These are phyloP conservation scores for Murraya koenigii DNA, from an alignment of 345 rosid species.

Conservation along the genomic window DNA sequence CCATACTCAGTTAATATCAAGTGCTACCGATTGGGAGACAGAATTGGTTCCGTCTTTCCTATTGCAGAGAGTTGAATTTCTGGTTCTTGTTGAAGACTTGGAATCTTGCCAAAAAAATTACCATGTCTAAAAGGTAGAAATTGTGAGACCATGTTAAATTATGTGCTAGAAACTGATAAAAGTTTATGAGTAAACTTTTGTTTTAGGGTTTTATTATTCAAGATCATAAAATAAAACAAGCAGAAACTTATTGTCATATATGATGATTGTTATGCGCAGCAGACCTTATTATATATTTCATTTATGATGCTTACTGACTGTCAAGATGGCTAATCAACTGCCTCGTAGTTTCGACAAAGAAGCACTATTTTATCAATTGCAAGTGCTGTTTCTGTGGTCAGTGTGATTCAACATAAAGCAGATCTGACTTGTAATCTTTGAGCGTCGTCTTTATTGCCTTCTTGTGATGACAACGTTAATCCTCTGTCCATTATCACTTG, in stretches of 20 bases:
- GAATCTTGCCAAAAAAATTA: background rate
- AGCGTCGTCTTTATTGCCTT: background rate
- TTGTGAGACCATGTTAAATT: background rate
- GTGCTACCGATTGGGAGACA: slow-evolving; percentile 74
- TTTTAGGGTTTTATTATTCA: background rate
- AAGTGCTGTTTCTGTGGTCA: background rate
- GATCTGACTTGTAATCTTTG: background rate
- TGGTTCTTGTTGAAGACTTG: background rate
- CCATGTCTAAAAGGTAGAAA: background rate
- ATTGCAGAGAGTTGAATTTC: slow-evolving; percentile 48
- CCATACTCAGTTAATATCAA: slow-evolving; percentile 89
- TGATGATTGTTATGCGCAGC: background rate
- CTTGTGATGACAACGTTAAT: background rate
- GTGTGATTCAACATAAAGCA: background rate
- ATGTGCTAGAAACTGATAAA: background rate
- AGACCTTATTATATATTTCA: background rate
- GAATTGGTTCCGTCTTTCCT: slow-evolving; percentile 78
- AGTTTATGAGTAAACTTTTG: background rate
- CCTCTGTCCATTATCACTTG: background rate
- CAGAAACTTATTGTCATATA: background rate
- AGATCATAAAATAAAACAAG: background rate
- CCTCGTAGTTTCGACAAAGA: background rate
- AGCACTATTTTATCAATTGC: background rate
- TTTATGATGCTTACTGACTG: background rate
- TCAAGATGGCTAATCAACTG: background rate